These are phyloP conservation scores for Reutealis trisperma DNA, from an alignment of 345 rosid species.

Conservation along the genomic window DNA sequence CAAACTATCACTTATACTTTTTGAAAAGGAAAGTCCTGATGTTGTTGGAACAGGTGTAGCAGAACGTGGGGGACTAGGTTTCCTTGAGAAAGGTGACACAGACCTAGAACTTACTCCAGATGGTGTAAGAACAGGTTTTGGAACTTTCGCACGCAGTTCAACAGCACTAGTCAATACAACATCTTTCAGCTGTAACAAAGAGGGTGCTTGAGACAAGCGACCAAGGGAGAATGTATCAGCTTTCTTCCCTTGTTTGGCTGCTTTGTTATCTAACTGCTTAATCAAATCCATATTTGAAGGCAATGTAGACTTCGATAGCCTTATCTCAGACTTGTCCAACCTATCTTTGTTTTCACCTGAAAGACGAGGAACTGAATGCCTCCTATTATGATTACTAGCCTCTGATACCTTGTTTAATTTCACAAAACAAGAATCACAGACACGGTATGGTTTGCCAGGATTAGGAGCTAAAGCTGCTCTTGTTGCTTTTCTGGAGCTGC, in stretches of 20 bases:
- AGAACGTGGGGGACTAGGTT: slow-evolving; percentile 93
- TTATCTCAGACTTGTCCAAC: slow-evolving; percentile 80
- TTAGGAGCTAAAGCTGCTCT: slow-evolving; percentile 87
- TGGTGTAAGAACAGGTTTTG: slow-evolving; percentile 65
- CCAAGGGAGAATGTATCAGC: slow-evolving; percentile 74
- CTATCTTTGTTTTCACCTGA: slow-evolving; percentile 93
- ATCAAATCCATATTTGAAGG: slow-evolving; percentile 87
- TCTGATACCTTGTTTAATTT: slow-evolving; percentile 77
- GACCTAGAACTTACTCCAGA: slow-evolving; percentile 92
- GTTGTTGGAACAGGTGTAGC: slow-evolving; percentile 89
- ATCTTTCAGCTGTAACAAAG: slow-evolving; percentile 80
- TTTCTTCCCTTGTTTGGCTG: slow-evolving; percentile 87
- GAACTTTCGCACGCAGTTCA: slow-evolving; percentile 64
- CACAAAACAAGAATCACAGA: slow-evolving; percentile 81
- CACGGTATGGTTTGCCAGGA: slow-evolving; percentile 87
- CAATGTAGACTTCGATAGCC: slow-evolving; percentile 63
- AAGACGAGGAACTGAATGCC: slow-evolving; percentile 69
- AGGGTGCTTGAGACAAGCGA: slow-evolving; percentile 71
- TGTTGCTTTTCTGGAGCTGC: slow-evolving; percentile 82
- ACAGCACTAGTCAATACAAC: slow-evolving; percentile 62
- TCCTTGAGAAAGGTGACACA: slow-evolving; percentile 94
- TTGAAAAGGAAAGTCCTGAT: slow-evolving; percentile 77
- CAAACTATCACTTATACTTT: slow-evolving; percentile 76
- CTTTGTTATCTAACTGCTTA: slow-evolving; percentile 89
- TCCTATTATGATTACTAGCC: slow-evolving; percentile 53